Base-by-base conservation (phyloP, 495 filamentous ascomycete genomes). In the Aspergillus bridgeri region DNA sequence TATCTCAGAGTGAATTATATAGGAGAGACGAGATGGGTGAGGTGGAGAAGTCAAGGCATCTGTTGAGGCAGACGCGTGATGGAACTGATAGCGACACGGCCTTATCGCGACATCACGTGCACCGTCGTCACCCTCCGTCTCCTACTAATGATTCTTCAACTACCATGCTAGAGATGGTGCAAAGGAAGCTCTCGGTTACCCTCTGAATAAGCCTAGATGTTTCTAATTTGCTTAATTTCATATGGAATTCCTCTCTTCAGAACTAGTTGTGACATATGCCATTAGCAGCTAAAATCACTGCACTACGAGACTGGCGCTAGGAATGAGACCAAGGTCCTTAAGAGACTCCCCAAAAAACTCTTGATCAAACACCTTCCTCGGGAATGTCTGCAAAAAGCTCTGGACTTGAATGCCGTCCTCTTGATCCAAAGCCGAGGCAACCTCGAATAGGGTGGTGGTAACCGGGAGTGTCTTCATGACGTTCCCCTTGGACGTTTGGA, bases 371-470 rank as follows among this genome's bases (percentile, higher is more conserved):
- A 86, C 80, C 76, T 98, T 98, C 66, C 80, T 85, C 6, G 94
- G 94, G 67, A 92, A 98, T 23, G 84, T 96, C 68, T 86, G 88
- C 6, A 85, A 83, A 68, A 99, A 96, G 58, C 83, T 90, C 38
- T 75, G 78, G 18, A 94, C 87, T 21, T 85, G 75, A 15, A 83
- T 60, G 3, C 81, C 84, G 54, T 79, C 82, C 55, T 92, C 86
- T 57, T 82, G 60, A 65, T 82, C 79, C 33, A 98, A 67, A 57
- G 84, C 79, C 52, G 88, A 83, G 7, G 88, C 91, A 25, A 99
- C 91, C 73, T 99, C 95, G 65, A 96, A 96, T 17, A 99, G 78
- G 0, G 95, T 99, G 7, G 89, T 95, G 19, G 90, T 88, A 6
- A 86, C 91, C 0, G 90, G 84, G 51, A 93, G 85, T 2, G 85